phyloP scores from a whole-genome alignment of 2,329 filamentous ascomycete species.

The Blastomyces emzantsi region DNA sequence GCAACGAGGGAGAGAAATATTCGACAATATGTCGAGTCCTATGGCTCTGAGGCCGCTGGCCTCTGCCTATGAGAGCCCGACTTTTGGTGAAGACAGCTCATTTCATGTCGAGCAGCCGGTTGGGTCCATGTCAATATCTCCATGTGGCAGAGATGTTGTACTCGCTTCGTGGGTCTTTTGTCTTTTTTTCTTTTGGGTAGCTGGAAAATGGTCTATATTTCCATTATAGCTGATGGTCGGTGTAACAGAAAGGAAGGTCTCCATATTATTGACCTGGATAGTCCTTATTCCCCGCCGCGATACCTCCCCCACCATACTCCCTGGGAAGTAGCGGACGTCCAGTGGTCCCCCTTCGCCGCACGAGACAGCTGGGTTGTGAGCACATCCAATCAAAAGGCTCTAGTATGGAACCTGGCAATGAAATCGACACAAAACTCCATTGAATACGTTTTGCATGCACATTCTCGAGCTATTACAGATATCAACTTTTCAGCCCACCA shows the following conservation, averaged over 20 bases:
- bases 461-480: slow-evolving; percentile 83
- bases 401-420: slow-evolving; percentile 86
- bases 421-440: slow-evolving; percentile 64
- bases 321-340: slow-evolving; percentile 94
- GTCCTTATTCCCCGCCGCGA: slow-evolving; percentile 75
- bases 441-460: slow-evolving; percentile 78
- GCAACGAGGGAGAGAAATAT: background rate
- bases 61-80: slow-evolving; percentile 71
- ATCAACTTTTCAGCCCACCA: slow-evolving; percentile 95
- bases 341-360: slow-evolving; percentile 89
- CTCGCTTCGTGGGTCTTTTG: slow-evolving; percentile 57
- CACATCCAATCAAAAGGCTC: slow-evolving; percentile 85
- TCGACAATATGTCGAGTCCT: slow-evolving; percentile 13
- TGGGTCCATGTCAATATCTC: slow-evolving; percentile 86
- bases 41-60: slow-evolving; percentile 28
- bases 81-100: slow-evolving; percentile 74
- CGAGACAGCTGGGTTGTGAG: slow-evolving; percentile 91
- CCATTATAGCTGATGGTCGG: slow-evolving; percentile 13
- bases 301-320: slow-evolving; percentile 76
- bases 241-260: slow-evolving; percentile 62
- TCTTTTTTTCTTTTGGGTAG: background rate
- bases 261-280: slow-evolving; percentile 86
- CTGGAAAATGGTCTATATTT: background rate
- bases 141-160: slow-evolving; percentile 81
- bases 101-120: slow-evolving; percentile 73